Base-by-base conservation (phyloP, 2,329 filamentous ascomycete genomes). In the Colletotrichum sp. region DNA sequence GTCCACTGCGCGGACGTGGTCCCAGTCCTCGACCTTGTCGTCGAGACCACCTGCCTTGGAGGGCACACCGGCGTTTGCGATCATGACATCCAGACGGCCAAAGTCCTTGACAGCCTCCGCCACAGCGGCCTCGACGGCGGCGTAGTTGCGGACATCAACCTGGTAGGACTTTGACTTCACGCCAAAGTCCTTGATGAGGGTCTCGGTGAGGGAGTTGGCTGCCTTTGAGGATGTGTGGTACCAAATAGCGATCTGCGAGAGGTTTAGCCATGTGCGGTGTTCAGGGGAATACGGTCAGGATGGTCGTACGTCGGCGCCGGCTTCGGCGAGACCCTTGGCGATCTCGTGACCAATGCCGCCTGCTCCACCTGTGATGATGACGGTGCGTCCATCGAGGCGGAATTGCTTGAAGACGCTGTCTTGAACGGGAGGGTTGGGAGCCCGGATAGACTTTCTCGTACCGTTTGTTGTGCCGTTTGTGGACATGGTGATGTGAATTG, bases 51-150 rank as follows among this genome's bases (percentile, higher is more conserved):
- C 80, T 3, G 81, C 80, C 69, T 83, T 82, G 48, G 81, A 79
- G 18, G 82, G 81, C 58, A 84, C 79, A 16, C 83, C 83, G 21
- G 83, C 82, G 70, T 84, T 84, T 67, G 83, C 83, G 38, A 84
- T 81, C 75, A 83, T 82, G 28, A 83, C 79, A 67, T 84, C 83
- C n/a, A 84, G 77, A 24, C 80, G 78, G 30, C 82, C 81, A 77
- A 84, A 84, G 43, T 87, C 86, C 38, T 81, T 78, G 16, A 83
- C 82, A 0, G 83, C 83, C 5, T 82, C 79, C 15, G 64, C 70
- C 3, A 72, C 70, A 5, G 64, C 70, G 8, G 79, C 78, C 65
- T 83, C 80, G 4, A 85, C 79, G 7, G 78, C 76, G 9, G 78
- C 78, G 1, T 79, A 78, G 72, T 80, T 80, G 6, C 78, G 79